phyloP scores from a whole-genome alignment of 2,329 filamentous ascomycete genomes.

The Septoria petroselini region DNA sequence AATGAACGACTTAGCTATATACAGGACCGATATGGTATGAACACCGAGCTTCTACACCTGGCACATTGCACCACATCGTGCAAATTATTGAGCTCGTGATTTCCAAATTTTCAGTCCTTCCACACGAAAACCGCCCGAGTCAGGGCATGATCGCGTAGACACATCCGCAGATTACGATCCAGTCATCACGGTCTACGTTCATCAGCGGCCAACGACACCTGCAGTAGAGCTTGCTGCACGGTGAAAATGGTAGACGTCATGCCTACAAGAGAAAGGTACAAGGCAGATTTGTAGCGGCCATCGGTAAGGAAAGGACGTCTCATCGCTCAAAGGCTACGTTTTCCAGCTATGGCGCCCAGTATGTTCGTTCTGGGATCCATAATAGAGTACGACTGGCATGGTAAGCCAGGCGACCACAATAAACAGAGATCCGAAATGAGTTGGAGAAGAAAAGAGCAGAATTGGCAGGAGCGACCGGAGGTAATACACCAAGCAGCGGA shows the following conservation, averaged over 20 bases:
- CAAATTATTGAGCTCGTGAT: no score
- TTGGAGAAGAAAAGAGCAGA: slow-evolving; percentile 40
- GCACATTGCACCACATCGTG: no score
- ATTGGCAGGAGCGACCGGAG: slow-evolving; percentile 13
- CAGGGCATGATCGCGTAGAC: no score
- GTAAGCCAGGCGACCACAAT: slow-evolving; percentile 57
- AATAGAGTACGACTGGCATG: slow-evolving; percentile 59
- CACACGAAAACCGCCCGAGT: no score
- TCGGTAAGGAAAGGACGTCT: slow-evolving; percentile 65
- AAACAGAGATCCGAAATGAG: slow-evolving; percentile 61
- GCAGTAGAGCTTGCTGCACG: no score
- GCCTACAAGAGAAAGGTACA: slow-evolving; percentile 4
- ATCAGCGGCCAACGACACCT: no score
- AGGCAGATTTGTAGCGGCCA: slow-evolving; percentile 54
- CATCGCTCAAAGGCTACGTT: slow-evolving; percentile 41
- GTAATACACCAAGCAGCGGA: slow-evolving; percentile 1
- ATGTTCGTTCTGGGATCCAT: slow-evolving; percentile 59
- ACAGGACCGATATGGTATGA: no score
- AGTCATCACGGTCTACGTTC: no score
- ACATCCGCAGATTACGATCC: no score
- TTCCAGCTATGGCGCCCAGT: slow-evolving; percentile 63
- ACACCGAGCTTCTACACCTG: no score
- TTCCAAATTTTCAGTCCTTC: no score
- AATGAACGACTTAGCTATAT: no score
- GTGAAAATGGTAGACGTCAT: background rate